Base-by-base conservation (phyloP, 2,329 filamentous ascomycete species). In the Hymenoscyphus occultus region DNA sequence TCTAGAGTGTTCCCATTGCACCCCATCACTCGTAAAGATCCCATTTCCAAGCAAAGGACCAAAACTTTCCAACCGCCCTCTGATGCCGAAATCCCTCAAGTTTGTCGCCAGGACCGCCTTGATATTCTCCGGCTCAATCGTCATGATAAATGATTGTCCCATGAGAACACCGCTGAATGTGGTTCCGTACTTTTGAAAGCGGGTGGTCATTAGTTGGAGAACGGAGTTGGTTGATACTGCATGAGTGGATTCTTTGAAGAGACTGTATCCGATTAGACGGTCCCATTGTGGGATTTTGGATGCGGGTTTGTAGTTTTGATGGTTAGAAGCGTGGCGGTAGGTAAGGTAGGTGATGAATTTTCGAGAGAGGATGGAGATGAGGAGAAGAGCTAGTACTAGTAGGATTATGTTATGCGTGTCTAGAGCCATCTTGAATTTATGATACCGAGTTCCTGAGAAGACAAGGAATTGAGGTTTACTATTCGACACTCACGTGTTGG, bases 1-100 rank as follows among this genome's bases (percentile, higher is more conserved):
- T 28, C 74, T 19, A 70, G 73, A 56, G 76, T 71, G 63, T 42
- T 81, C 78, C 84, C 84, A 87, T 16, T 75, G 73, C 40, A 76
- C 72, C 1, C 82, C 82, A 61, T 85, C 82, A 0, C 78, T 45
- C n/a, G 61, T 79, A 70, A 86, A 86, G 65, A 87, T 84, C 45
- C 81, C 81, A 48, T 81, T 75, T 5, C 84, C 85, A 4, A 86
- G 71, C 2, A 84, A 70, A 0, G 78, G 77, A 6, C 76, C 69
- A 45, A 80, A 73, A 1, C 78, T 72, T 31, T 72, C 66, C 12
- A 78, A 31, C 16, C 68, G 45, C 2, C 39, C 70, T 6, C 79
- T 80, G 32, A 85, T 72, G 22, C 72, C 76, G 76, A 81, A 88
- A 66, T 84, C 81, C 51, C 82, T 79, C 69, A 85, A 84, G 22